Conservation (phyloP, 2,329 filamentous ascomycete genomes). For the Leptographium flavum region DNA sequence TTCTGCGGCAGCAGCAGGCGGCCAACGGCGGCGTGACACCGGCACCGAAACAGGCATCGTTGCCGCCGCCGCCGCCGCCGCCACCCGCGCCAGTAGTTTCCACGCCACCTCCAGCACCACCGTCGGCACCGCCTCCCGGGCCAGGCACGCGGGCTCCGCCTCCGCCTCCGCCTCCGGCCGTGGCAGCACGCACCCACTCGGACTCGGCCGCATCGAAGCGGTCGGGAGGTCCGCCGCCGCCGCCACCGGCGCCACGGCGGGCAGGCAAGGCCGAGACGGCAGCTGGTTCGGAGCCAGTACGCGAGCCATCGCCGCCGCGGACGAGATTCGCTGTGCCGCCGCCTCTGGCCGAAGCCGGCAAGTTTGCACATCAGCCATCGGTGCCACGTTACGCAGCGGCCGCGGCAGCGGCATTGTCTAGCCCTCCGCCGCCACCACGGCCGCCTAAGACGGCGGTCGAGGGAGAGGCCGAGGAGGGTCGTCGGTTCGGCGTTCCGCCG, state of each 20-base stretch:
- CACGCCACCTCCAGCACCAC: conserved; percentile 12
- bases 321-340: conserved; percentile 74
- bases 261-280: conserved; percentile 33
- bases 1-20: conserved; percentile 42
- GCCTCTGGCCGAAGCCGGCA: conserved; percentile 78
- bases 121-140: conserved; percentile 23
- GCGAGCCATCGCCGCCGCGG: conserved; percentile 57
- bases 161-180: conserved; percentile 24
- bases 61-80: neutral
- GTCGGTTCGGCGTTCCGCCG: conserved; percentile 59
- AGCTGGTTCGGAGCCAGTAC: conserved; percentile 42
- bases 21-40: conserved; percentile 14
- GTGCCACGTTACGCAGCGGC: conserved; percentile 24
- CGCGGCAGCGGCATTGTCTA: conserved; percentile 31
- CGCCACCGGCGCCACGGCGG: conserved; percentile 47
- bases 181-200: conserved; percentile 16
- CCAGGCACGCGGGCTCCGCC: conserved; percentile 20
- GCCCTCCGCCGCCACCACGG: conserved; percentile 52
- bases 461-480: conserved; percentile 29
- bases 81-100: conserved; percentile 14
- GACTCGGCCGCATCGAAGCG: conserved; percentile 23
- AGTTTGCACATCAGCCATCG: conserved; percentile 50
- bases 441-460: conserved; percentile 60
- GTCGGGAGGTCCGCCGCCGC: conserved; percentile 33
- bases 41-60: neutral